Base-by-base conservation (phyloP, 169 alveolate species). In the Cryptosporidium bovis region DNA sequence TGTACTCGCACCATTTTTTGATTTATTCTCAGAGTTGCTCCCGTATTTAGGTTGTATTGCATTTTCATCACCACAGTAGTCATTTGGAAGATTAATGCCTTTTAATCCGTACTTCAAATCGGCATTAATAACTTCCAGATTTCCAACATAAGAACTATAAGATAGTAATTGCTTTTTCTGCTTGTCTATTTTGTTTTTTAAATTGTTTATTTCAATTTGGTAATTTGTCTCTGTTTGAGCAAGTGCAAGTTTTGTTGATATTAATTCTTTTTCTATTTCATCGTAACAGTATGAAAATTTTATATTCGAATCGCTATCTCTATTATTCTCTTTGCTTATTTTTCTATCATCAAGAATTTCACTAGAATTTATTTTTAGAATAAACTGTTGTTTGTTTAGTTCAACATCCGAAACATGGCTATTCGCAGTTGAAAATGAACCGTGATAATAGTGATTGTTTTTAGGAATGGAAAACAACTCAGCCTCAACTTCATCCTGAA, bases 101-200 rank as follows among this genome's bases (percentile, higher is more conserved):
- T 40, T 62, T 16, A 46, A 16, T 0, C 71, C 71, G 31, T 77
- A 77, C 36, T 77, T 77, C n/a, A 77, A 77, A 62, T 77, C 64
- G 12, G 87, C 87, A 60, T 77, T 77, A 44, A 77, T 77, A 44
- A 77, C 87, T n/a, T 77, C 87, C 51, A 77, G 48, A 58, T 62
- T 77, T 4, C 87, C 87, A 60, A 77, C 87, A 62, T 77, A 77
- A 0, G 71, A 77, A 62, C 87, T 77, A 60, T 77, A 77, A 24
- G 87, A 56, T 56, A 77, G 64, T 24, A 77, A 36, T 18, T 77
- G 87, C 27, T 77, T 77, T 15, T 64, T 56, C 18, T 77, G 71
- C 33, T 56, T 77, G 20, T 77, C 87, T 15, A 77, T 34, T 44
- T 60, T 77, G 46, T 46, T 77, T 48, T 62, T 77, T 53, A 77